Evolutionary conservation across 1,139 yeast species (phyloP).

Genomic region (Saccharomyces pastorianus): DNA sequence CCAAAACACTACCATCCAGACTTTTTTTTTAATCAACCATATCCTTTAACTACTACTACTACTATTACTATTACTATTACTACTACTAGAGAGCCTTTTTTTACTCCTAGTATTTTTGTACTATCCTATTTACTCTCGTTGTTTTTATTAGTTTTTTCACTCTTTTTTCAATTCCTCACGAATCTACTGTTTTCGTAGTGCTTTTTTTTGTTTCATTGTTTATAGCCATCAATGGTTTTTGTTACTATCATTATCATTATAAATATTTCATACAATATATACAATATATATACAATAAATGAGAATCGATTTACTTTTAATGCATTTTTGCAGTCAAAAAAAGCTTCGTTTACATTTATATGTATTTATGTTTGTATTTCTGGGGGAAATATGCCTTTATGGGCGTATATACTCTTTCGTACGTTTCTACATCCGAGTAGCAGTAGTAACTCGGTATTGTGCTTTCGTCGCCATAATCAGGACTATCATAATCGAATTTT

Average conservation of each 20-base stretch:
- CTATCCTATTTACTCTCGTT: neutral
- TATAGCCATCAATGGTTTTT: neutral
- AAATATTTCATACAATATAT: neutral
- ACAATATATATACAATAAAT: neutral
- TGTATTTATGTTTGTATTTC: neutral
- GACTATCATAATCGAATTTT: neutral
- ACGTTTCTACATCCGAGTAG: neutral
- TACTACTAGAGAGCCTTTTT: neutral
- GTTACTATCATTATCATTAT: neutral
- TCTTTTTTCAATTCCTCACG: neutral
- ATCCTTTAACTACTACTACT: neutral
- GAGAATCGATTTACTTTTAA: neutral
- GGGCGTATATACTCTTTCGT: neutral
- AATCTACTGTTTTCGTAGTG: neutral
- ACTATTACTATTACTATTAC: neutral
- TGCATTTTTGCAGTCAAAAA: neutral
- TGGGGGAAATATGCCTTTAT: neutral
- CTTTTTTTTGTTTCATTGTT: neutral
- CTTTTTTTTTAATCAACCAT: neutral
- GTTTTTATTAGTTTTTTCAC: neutral
- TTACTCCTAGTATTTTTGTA: neutral
- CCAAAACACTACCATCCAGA: neutral
- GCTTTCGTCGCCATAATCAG: neutral
- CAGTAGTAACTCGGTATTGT: conserved; percentile 3
- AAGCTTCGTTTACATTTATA: neutral